Conservation (phyloP, 805 yeast genomes). For the Ogataea pini region DNA sequence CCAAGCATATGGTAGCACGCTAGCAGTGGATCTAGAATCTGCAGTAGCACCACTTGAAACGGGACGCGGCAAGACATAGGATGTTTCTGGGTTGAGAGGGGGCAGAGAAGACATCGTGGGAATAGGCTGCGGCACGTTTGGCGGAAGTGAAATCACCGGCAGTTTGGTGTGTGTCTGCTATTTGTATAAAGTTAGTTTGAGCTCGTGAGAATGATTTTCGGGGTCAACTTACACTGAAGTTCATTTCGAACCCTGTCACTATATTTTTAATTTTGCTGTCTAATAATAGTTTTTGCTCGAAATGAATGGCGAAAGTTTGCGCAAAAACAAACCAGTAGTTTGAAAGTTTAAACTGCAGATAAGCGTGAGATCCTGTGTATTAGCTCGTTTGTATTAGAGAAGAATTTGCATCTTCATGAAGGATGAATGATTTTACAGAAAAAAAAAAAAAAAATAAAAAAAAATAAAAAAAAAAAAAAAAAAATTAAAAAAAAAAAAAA, state of each 20-base stretch:
- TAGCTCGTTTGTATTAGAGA: not conserved
- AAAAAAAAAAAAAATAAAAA: too few species aligned
- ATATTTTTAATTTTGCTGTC: too few species aligned
- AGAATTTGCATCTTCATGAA: not conserved
- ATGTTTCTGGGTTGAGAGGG: conserved; percentile 2
- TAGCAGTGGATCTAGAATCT: conserved; percentile 1
- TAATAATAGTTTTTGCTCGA: too few species aligned
- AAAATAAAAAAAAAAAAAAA: too few species aligned
- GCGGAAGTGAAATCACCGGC: conserved; percentile 8
- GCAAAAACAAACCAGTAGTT: too few species aligned
- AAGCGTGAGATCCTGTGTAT: too few species aligned
- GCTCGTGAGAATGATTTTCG: not conserved
- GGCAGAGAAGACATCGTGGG: conserved; percentile 1
- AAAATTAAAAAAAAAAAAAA: too few species aligned
- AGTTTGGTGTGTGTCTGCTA: conserved; percentile 1
- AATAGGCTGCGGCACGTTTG: conserved; percentile 9
- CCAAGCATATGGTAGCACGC: conserved; percentile 5
- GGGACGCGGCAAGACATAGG: conserved; percentile 8
- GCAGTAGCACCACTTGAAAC: not conserved
- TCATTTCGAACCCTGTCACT: conserved; percentile 1
- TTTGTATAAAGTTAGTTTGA: not conserved
- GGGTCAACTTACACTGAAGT: conserved; percentile 2
- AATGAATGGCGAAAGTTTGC: too few species aligned
- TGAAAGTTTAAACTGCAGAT: too few species aligned
- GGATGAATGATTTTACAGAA: too few species aligned